A percentile compares a stretch with the other conserved stretches of the same genome.
These are phyloP conservation scores for Apophysomyces variabilis DNA, from an alignment of 371 early-diverging fungal genomes.

Conservation along the genomic window DNA sequence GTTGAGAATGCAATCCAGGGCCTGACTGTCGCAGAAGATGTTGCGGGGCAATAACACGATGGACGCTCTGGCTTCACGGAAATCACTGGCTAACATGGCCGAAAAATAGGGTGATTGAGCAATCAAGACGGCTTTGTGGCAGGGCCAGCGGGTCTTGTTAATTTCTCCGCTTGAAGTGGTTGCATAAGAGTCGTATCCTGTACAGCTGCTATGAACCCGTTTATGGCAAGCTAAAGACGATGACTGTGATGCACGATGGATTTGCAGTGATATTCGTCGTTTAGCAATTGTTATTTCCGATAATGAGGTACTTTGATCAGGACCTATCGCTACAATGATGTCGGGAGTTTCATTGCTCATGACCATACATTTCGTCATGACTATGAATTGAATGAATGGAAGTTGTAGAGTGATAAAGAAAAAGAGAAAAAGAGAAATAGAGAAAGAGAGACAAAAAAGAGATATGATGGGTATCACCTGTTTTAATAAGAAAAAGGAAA, in stretches of 20 bases:
- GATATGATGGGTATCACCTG: neutral
- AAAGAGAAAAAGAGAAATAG: neutral
- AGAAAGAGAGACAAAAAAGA: neutral
- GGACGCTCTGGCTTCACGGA: slow-evolving; percentile 15
- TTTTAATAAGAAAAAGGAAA: neutral
- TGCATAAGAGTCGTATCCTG: slow-evolving; percentile 4
- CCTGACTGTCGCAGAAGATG: slow-evolving; percentile 13
- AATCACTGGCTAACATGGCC: slow-evolving; percentile 23
- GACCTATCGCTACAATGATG: slow-evolving; percentile 1
- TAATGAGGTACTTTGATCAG: neutral
- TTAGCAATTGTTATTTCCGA: neutral
- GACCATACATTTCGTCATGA: neutral
- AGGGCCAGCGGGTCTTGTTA: slow-evolving; percentile 8
- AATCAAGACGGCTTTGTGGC: slow-evolving; percentile 18
- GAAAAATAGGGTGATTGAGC: slow-evolving; percentile 20
- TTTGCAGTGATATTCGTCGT: slow-evolving; percentile 6
- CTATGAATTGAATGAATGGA: neutral
- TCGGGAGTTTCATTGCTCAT: neutral
- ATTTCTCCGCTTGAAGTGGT: neutral
- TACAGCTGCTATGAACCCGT: neutral
- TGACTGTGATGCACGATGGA: neutral
- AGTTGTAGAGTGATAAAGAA: neutral
- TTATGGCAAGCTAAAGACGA: neutral
- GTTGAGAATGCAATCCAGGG: slow-evolving; percentile 15
- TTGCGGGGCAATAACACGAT: slow-evolving; percentile 11